Evolutionary conservation across 306 rosid species (phyloP).

Genomic region (Cicer pinnatifidum): DNA sequence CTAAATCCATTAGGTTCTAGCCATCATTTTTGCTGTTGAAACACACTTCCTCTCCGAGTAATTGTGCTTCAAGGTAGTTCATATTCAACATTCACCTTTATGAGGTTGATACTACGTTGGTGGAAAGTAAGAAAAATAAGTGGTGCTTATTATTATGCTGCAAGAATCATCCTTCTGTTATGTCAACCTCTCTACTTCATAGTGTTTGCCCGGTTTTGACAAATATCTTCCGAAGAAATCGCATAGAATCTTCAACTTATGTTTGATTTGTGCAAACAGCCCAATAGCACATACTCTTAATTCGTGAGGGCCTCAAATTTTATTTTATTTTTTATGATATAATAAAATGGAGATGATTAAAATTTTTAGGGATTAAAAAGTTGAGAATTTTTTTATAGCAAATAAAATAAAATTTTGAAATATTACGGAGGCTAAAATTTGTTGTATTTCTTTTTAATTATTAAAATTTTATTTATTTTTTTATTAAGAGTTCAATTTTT

Average conservation of each 20-base stretch:
- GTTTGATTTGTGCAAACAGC: slow-evolving; percentile 47
- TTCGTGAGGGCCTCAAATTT: slow-evolving; percentile 82
- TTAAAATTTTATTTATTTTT: no score
- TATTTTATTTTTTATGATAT: slow-evolving; percentile 28
- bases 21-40: slow-evolving; percentile 60
- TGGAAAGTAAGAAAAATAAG: slow-evolving; percentile 8
- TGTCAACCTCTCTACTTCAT: slow-evolving; percentile 86
- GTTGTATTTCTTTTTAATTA: no score
- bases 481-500: no score
- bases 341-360: no score
- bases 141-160: slow-evolving; percentile 36
- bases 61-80: slow-evolving; percentile 72
- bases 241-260: slow-evolving; percentile 60
- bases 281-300: neutral
- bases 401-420: no score
- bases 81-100: neutral
- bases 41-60: slow-evolving; percentile 66
- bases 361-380: no score
- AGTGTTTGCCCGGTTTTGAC: slow-evolving; percentile 79
- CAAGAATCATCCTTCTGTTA: slow-evolving; percentile 80
- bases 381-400: no score
- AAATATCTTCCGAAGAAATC: slow-evolving; percentile 76
- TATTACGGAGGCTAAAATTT: no score
- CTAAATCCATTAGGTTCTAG: slow-evolving; percentile 68
- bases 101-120: slow-evolving; percentile 17